Evolutionary conservation across 306 rosid genomes (phyloP), one percentile per base, ranked within the genome.

Genomic region (Corylus americana): DNA sequence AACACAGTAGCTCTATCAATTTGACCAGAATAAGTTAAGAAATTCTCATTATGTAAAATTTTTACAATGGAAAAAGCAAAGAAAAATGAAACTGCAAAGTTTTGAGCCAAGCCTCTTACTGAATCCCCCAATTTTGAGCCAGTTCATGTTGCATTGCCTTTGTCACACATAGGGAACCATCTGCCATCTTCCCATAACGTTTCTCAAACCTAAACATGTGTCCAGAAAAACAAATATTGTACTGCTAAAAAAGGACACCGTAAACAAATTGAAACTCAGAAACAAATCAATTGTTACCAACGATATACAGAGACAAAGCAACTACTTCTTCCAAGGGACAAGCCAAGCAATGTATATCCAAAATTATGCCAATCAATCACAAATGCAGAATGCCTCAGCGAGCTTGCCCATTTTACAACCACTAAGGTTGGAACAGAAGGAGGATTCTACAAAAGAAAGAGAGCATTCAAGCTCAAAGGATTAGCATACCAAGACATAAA

Each of bases 361-460:
- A 93, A 95, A 83, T 95, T 95, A 85, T 95, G 99, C 98, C 99
- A 95, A 89, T 95, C 99, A 78, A 95, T 80, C 74, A 93, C 85
- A 89, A 95, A 89, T 42, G 90, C 84, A 53, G 98, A 95, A 51
- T 63, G 81, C 86, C 97, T 90, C 70, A 91, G 84, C 87, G 90
- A 85, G 81, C 98, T 91, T 62, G 98, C 97, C 94, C 92, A 95
- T 89, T 91, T 95, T 82, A 93, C 98, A 55, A 93, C 96, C 61
- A 89, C 91, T 77, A 95, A 84, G 48, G 98, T 91, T 37, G 99
- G 99, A 89, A 95, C 96, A 37, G 98, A 93, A 83, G 99, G 99
- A 82, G 98, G 99, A 93, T 95, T 95, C 99, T 95, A 86, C 55
- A 82, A 31, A 84, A 71, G 67, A 68, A 83, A 86, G 79, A 70